Evolutionary conservation across 2,329 filamentous ascomycete genomes (phyloP), one percentile per base, ranked within the genome.

Genomic region (Alternaria ventricosa): DNA sequence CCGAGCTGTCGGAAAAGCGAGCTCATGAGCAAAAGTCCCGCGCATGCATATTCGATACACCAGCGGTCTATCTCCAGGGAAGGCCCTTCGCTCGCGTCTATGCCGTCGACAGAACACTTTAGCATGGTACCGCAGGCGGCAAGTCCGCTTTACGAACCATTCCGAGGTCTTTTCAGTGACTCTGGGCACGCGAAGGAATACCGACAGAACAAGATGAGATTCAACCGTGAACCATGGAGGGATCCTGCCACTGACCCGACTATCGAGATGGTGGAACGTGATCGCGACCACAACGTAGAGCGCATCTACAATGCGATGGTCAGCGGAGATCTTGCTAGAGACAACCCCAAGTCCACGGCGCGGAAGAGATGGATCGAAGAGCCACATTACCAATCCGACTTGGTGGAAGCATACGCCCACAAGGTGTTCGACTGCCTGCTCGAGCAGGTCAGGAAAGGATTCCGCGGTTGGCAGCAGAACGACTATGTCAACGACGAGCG

Each of bases 291-390:
- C 57, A 25, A 74, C 62, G 75, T 67, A 15, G 65, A 71, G 25
- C 71, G 74, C 4, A 78, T 78, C 22, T 79, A 78, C 62, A 69
- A 76, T 27, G 77, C 77, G 8, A 78, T 78, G 77, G 69, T 69
- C 2, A 67, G 73, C 45, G 62, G 69, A 1, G 74, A 78, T 41
- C 60, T 60, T 15, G 77, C 76, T 1, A 72, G 70, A 50, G 77
- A 79, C 57, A 78, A 79, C 30, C 28, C 60, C 1, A 60, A 62
- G 3, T 78, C 75, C 1, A 76, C 76, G 33, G 76, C 77, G 6
- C 72, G 77, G 71, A 75, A 76, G 54, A 64, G 77, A 62, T 79
- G 77, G 77, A 75, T 78, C 4, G 61, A 71, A 18, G 60, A 67
- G 5, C 71, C 75, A 4, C 74, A 76, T 51, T 78, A 79, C 54